phyloP scores from a whole-genome alignment of 768 basidiomycete species.

The Aureoboletus auriporus region DNA sequence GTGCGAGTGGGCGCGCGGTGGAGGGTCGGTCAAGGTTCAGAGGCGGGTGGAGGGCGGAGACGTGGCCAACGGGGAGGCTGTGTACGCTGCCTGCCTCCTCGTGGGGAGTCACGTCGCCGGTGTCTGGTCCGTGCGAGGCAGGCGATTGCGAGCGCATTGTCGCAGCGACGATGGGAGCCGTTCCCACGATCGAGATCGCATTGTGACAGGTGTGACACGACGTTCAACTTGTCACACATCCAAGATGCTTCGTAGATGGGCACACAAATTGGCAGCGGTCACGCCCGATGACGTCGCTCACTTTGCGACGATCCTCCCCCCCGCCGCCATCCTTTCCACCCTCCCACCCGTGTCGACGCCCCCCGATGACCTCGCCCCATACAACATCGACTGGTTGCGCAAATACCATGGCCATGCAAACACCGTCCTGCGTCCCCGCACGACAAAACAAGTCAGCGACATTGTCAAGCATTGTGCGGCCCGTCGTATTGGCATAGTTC shows the following conservation, averaged over 20 bases:
- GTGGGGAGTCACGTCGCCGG: slow-evolving; percentile 18
- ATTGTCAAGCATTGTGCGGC: slow-evolving; percentile 86
- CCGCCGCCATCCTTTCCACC: slow-evolving; percentile 64
- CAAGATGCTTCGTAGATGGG: slow-evolving; percentile 10
- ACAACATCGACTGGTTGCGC: slow-evolving; percentile 95
- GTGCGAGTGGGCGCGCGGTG: slow-evolving; percentile 14
- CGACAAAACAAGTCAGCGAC: slow-evolving; percentile 81
- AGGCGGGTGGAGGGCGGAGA: slow-evolving; percentile 38
- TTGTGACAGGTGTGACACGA: slow-evolving; percentile 1
- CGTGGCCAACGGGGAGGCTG: slow-evolving; percentile 54
- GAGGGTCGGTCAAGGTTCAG: slow-evolving; percentile 30
- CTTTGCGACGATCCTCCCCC: slow-evolving; percentile 62
- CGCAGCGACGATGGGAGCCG: no score
- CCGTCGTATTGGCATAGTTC: slow-evolving; percentile 82
- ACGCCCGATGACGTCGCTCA: slow-evolving; percentile 58
- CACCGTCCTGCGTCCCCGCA: slow-evolving; percentile 86
- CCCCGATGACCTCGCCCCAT: slow-evolving; percentile 66
- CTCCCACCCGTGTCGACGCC: slow-evolving; percentile 45
- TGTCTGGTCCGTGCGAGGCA: no score
- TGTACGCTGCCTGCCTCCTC: slow-evolving; percentile 55
- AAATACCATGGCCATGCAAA: slow-evolving; percentile 85
- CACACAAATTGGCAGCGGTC: slow-evolving; percentile 35
- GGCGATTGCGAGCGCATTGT: no score
- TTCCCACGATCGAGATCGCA: slow-evolving; percentile 10
- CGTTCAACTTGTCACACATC: no score